phyloP scores from a whole-genome alignment of 2,329 filamentous ascomycete genomes.

The Calonectria multiphialidica region DNA sequence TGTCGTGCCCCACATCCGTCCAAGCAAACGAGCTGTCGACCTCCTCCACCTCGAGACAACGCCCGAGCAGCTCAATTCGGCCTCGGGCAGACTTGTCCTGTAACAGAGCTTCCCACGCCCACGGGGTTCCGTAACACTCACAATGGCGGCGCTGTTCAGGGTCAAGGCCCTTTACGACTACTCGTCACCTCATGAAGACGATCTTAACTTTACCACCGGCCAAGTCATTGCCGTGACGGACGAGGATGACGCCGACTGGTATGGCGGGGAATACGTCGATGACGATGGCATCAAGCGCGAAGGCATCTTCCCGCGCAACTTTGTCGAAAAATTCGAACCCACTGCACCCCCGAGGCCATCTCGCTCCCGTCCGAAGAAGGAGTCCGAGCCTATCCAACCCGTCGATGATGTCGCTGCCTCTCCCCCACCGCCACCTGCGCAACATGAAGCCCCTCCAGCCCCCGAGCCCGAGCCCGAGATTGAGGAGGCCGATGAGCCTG shows the following conservation, averaged over 20 bases:
- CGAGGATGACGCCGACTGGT: conserved; percentile 95
- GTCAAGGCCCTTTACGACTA: conserved; percentile 98
- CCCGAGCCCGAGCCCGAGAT: conserved; percentile 51
- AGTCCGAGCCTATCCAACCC: conserved; percentile 49
- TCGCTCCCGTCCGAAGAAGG: conserved; percentile 78
- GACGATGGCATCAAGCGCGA: conserved; percentile 79
- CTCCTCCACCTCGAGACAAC: conserved; percentile 34
- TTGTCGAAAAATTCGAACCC: conserved; percentile 96
- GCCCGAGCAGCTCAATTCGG: conserved; percentile 42
- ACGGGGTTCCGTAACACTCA: conserved; percentile 46
- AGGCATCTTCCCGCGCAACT: conserved; percentile 95
- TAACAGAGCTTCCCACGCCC: conserved; percentile 40
- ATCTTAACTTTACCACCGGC: conserved; percentile 86
- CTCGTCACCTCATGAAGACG: conserved; percentile 91
- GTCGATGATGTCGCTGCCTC: conserved; percentile 53
- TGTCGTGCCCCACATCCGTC: conserved; percentile 45
- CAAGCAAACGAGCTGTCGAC: conserved; percentile 44
- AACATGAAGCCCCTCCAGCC: conserved; percentile 48
- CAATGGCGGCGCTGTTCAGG: conserved; percentile 85
- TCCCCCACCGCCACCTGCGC: conserved; percentile 47
- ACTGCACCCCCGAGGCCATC: conserved; percentile 88
- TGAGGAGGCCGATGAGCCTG: conserved; percentile 49
- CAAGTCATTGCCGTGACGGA: conserved; percentile 96
- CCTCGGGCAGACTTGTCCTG: conserved; percentile 46
- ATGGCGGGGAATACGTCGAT: conserved; percentile 87